Conservation (phyloP, 257 asterid genomes). For the Nicotiana tomentosiformis region DNA sequence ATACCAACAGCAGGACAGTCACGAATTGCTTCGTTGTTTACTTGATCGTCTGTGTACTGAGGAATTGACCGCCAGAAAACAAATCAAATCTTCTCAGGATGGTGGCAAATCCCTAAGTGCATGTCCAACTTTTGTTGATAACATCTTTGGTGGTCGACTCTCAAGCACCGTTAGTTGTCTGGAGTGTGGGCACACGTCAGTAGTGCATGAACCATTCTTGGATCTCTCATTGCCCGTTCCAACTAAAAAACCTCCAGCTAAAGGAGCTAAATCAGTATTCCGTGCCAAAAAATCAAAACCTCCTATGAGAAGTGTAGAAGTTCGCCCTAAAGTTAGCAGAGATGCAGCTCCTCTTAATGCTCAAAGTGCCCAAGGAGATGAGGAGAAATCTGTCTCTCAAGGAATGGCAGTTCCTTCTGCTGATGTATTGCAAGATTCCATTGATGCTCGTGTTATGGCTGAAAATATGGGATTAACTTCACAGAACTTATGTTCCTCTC, state of each 20-base stretch:
- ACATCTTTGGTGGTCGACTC: constrained; percentile 81
- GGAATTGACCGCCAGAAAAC: constrained; percentile 45
- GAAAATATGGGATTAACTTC: constrained; percentile 38
- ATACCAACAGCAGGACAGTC: constrained; percentile 93
- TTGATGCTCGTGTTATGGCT: constrained; percentile 30
- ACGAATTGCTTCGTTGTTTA: constrained; percentile 82
- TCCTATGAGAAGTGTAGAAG: constrained; percentile 50
- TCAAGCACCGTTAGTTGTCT: constrained; percentile 71
- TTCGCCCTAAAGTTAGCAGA: constrained; percentile 38
- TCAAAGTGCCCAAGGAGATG: constrained; percentile 30
- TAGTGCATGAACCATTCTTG: constrained; percentile 67
- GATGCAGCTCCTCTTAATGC: constrained; percentile 25
- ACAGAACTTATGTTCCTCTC: constrained; percentile 30
- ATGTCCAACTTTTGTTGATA: constrained; percentile 56
- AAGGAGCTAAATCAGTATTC: constrained; percentile 32
- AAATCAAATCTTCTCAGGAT: constrained; percentile 23
- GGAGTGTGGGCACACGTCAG: constrained; percentile 77
- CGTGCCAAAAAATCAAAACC: constrained; percentile 65
- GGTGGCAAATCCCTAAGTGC: constrained; percentile 22
- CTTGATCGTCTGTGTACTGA: constrained; percentile 73
- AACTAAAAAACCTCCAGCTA: constrained; percentile 57
- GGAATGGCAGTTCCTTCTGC: constrained; percentile 22
- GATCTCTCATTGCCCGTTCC: constrained; percentile 92
- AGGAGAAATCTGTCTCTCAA: constrained; percentile 28
- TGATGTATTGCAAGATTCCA: constrained; percentile 29